Evolutionary conservation across 1,139 yeast genomes (phyloP), one percentile per base, ranked within the genome.

Genomic region (Nakaseomyces bracarensis): DNA sequence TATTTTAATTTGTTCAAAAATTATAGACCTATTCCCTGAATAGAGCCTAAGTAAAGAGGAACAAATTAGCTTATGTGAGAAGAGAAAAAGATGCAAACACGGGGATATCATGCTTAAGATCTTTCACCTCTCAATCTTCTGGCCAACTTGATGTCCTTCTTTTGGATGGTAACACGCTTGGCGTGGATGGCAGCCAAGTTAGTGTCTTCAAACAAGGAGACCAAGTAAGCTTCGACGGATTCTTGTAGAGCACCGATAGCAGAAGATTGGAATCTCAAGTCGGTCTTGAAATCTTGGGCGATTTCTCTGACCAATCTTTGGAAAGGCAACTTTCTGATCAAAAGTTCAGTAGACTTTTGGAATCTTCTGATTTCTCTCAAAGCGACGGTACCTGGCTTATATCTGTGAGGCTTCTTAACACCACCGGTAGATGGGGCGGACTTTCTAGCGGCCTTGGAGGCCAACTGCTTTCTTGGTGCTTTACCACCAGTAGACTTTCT

Each of bases 311-410:
- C 96, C 67, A 89, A 81, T 79, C 97, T 84, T 77, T 89, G 96
- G 94, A 87, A 87, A 53, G 97, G 97, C 63, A 89, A 79, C 75
- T 89, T 87, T 81, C 97, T 86, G 73, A 89, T 87, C 69, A 89
- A 79, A 49, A 89, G 77, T 73, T 89, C 97, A 64, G 96, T 89
- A 53, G 96, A 84, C 74, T 89, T 89, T 77, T 89, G 96, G 80
- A 89, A 89, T 77, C 96, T 86, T 82, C 96, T 86, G 67, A 89
- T 89, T 77, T 89, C 97, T 83, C 96, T 89, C 68, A 89, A 83
- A 63, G 97, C 97, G 66, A 89, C 96, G 66, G 96, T 89, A 87
- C 97, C 97, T 70, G 97, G 97, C 91, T 87, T 89, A 77, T 87
- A 89, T 83, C 97, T 86, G 86, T 89, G 97, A 59, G 96, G 96